These are phyloP conservation scores for Yarrowia yakushimensis DNA, from an alignment of 805 yeast genomes.

Conservation along the genomic window DNA sequence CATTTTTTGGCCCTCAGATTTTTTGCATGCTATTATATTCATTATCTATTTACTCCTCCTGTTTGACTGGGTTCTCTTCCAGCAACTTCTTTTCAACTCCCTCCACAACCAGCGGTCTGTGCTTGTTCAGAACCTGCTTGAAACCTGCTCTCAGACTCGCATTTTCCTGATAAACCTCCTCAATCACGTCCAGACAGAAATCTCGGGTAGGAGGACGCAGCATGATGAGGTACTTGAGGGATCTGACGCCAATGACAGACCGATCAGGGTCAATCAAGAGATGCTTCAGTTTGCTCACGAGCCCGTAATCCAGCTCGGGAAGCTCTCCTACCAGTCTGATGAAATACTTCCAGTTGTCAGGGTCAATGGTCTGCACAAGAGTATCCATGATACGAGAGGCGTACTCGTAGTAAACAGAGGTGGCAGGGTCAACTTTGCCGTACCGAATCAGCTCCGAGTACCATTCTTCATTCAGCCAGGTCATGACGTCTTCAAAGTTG, in stretches of 20 bases:
- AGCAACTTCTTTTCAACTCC: not conserved
- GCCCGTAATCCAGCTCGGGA: slow-evolving; percentile 63
- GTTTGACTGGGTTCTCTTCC: not conserved
- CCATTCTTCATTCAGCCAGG: slow-evolving; percentile 98
- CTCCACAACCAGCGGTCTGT: slow-evolving; percentile 31
- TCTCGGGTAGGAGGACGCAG: slow-evolving; percentile 80
- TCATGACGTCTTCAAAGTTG: slow-evolving; percentile 70
- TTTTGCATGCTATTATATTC: not conserved
- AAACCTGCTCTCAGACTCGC: slow-evolving; percentile 31
- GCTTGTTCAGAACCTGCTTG: slow-evolving; percentile 34
- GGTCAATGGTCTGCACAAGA: slow-evolving; percentile 78
- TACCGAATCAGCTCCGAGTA: slow-evolving; percentile 49
- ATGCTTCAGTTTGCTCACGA: slow-evolving; percentile 64
- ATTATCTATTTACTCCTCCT: not conserved
- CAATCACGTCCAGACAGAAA: slow-evolving; percentile 39
- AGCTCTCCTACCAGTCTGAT: slow-evolving; percentile 82
- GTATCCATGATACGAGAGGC: slow-evolving; percentile 69
- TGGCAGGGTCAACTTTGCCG: slow-evolving; percentile 28
- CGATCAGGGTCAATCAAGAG: slow-evolving; percentile 84
- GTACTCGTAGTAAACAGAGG: slow-evolving; percentile 57
- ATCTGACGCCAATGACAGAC: slow-evolving; percentile 72
- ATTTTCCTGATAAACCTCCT: slow-evolving; percentile 33
- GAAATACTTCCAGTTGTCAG: slow-evolving; percentile 73
- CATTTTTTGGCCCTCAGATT: too few species aligned
- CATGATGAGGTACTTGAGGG: slow-evolving; percentile 76